Evolutionary conservation across 2,329 filamentous ascomycete species (phyloP), one percentile per base, ranked within the genome.

Genomic region (Talaromyces atroroseus): DNA sequence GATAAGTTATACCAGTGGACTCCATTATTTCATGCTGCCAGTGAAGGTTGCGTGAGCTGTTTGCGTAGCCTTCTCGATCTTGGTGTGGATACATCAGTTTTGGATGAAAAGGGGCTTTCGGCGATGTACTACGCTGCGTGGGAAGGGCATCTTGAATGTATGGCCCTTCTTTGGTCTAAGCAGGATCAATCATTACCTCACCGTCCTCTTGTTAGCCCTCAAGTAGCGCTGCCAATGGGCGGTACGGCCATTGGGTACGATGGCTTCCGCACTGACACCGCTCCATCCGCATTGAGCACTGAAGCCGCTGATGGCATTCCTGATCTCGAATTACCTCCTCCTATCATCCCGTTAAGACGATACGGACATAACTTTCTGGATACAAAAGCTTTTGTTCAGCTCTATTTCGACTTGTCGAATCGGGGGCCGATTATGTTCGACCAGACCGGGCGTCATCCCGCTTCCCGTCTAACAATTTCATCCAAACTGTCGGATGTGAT

Each of bases 351-450:
- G 0, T 80, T 97, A 49, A 84, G 94, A 63, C 84, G 94, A 65
- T 99, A 99, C 66, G 94, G 94, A 16, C 94, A 99, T 76, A 99
- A 97, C 72, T 99, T 99, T 79, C 80, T 99, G 36, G 94, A 99
- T 68, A 96, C 90, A 29, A 99, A 97, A 76, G 95, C 92, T 0
- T 95, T 96, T 61, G 86, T 99, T 12, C 90, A 96, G 66, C 88
- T 99, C 61, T 90, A 82, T 64, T 97, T 99, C 66, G 90, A 92
- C 52, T 86, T 87, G 59, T 83, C 76, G 26, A 68, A 64, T 20
- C 61, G 61, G 11, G 81, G 94, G 50, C 89, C 94, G 0, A 86
- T 99, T 52, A 76, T 89, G n/a, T 99, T 99, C 74, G 96, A 97
- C 76, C 92, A 96, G 68, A 89, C 95, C 64, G 91, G 90, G 68